A percentile compares a stretch with the other conserved stretches of the same genome.
These are phyloP conservation scores for Diaporthe sp. DNA, from an alignment of 2,329 filamentous ascomycete species.

Conservation along the genomic window DNA sequence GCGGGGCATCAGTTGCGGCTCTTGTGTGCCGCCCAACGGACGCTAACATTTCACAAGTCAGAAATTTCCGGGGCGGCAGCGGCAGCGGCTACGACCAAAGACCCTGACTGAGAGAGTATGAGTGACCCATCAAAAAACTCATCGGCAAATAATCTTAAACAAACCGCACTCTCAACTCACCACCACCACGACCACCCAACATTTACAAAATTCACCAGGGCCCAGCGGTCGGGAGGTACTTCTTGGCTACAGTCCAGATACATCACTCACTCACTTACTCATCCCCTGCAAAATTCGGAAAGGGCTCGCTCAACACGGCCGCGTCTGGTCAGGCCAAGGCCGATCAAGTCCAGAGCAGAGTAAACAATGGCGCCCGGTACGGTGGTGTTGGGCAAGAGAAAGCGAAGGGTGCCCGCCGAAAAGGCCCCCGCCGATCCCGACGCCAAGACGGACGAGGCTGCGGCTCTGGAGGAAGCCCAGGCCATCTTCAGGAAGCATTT, in stretches of 20 bases:
- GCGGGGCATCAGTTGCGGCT: slow-evolving; percentile 26
- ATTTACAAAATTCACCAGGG: slow-evolving; percentile 18
- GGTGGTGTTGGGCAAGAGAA: slow-evolving; percentile 39
- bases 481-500: slow-evolving; percentile 88
- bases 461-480: slow-evolving; percentile 68
- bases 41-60: slow-evolving; percentile 9
- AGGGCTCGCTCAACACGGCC: background rate
- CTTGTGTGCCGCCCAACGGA: background rate
- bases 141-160: background rate
- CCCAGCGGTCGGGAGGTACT: background rate
- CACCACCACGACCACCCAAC: background rate
- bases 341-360: background rate
- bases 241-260: background rate
- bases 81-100: slow-evolving; percentile 4
- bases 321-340: background rate
- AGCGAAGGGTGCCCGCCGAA: slow-evolving; percentile 30
- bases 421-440: slow-evolving; percentile 25
- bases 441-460: slow-evolving; percentile 36
- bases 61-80: slow-evolving; percentile 20
- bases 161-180: background rate
- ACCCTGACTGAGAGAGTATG: background rate
- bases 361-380: slow-evolving; percentile 29
- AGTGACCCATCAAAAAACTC: slow-evolving; percentile 17
- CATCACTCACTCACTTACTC: background rate
- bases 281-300: background rate